These are phyloP conservation scores for Ustilago trichophora DNA, from an alignment of 1,284 basidiomycete species.

Conservation along the genomic window DNA sequence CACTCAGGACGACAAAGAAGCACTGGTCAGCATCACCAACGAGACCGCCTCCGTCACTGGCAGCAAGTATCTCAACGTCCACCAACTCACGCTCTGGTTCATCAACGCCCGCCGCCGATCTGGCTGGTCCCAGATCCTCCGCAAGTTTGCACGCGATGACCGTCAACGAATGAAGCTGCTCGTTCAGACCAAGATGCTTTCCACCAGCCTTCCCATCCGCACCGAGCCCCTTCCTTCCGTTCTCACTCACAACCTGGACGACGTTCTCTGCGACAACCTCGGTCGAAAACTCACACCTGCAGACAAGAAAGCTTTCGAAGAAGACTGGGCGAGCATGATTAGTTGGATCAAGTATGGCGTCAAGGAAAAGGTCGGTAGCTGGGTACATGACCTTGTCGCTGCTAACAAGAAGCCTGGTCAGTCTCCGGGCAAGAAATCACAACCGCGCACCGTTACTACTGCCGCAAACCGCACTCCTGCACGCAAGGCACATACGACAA, in stretches of 20 bases:
- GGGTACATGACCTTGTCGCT: slow-evolving; percentile 44
- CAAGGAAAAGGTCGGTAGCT: slow-evolving; percentile 53
- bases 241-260: slow-evolving; percentile 5
- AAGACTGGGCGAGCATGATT: slow-evolving; percentile 45
- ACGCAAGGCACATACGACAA: slow-evolving; percentile 4
- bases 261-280: slow-evolving; percentile 21
- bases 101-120: slow-evolving; percentile 64
- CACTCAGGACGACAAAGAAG: slow-evolving; percentile 37
- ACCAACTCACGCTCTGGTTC: slow-evolving; percentile 62
- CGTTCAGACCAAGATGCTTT: slow-evolving; percentile 29
- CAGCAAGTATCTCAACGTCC: slow-evolving; percentile 3
- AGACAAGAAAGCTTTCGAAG: slow-evolving; percentile 29
- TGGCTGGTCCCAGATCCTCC: slow-evolving; percentile 58
- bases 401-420: slow-evolving; percentile 29
- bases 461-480: slow-evolving; percentile 20
- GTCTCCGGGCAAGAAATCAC: slow-evolving; percentile 2
- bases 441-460: slow-evolving; percentile 19
- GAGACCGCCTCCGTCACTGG: background rate
- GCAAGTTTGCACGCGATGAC: slow-evolving; percentile 46
- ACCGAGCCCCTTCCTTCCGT: background rate
- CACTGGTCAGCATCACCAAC: slow-evolving; percentile 47
- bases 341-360: slow-evolving; percentile 50
- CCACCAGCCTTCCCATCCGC: background rate
- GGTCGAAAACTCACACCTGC: slow-evolving; percentile 7
- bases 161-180: slow-evolving; percentile 21